These are phyloP conservation scores for Ambrosiella beaveri DNA, from an alignment of 2,329 filamentous ascomycete genomes.

Conservation along the genomic window DNA sequence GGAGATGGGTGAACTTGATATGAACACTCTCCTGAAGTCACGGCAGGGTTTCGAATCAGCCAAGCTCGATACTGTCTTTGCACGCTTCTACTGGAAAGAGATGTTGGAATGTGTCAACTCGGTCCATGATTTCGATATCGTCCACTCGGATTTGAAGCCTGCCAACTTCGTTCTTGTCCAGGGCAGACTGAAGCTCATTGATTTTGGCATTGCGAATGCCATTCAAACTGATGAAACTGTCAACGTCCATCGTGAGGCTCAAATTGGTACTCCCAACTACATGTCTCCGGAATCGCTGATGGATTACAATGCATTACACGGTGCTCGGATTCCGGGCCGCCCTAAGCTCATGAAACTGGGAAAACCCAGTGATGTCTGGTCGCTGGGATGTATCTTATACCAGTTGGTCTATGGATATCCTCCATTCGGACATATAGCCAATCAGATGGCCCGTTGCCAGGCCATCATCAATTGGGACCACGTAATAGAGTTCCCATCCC, in stretches of 20 bases:
- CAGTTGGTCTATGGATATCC: slow-evolving; percentile 97
- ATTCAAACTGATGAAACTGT: slow-evolving; percentile 92
- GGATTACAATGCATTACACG: slow-evolving; percentile 56
- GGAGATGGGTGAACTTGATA: slow-evolving; percentile 91
- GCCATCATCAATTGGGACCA: slow-evolving; percentile 70
- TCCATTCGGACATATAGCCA: slow-evolving; percentile 81
- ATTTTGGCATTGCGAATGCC: slow-evolving; percentile 95
- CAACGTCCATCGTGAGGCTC: slow-evolving; percentile 89
- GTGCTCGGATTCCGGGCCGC: slow-evolving; percentile 23
- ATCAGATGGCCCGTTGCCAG: slow-evolving; percentile 71
- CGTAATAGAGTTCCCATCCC: slow-evolving; percentile 52
- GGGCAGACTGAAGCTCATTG: slow-evolving; percentile 84
- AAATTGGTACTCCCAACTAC: slow-evolving; percentile 94
- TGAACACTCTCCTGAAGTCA: slow-evolving; percentile 67
- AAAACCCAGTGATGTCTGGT: slow-evolving; percentile 93
- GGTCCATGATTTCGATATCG: slow-evolving; percentile 79
- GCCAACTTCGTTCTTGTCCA: slow-evolving; percentile 91
- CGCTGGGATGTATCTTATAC: slow-evolving; percentile 86
- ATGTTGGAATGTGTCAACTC: slow-evolving; percentile 92
- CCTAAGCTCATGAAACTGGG: slow-evolving; percentile 85
- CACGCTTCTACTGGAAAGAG: slow-evolving; percentile 97
- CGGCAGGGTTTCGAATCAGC: slow-evolving; percentile 55
- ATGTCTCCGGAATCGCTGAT: slow-evolving; percentile 93
- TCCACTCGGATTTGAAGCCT: slow-evolving; percentile 92
- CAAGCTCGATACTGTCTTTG: slow-evolving; percentile 72